Conservation (phyloP, 2,329 filamentous ascomycete species). For the Alternaria sp. region DNA sequence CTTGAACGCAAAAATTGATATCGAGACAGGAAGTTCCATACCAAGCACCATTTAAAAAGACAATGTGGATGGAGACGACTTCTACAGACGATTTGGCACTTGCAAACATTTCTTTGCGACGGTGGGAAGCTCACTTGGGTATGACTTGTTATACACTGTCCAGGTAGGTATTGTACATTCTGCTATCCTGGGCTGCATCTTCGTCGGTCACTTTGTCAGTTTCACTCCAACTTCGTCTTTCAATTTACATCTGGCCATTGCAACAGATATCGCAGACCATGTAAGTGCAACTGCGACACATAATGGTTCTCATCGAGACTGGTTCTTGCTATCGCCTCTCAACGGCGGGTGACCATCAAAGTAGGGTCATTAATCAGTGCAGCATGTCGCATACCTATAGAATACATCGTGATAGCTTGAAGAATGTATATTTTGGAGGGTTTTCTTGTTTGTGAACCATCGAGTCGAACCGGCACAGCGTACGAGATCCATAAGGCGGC, state of each 20-base stretch:
- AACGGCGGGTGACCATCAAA: too few species aligned
- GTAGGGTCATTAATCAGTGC: too few species aligned
- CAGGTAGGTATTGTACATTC: not conserved
- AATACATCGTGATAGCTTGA: not conserved
- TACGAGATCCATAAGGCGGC: not conserved
- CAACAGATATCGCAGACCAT: fast-evolving
- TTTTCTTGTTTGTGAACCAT: not conserved
- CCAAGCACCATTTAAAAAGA: not conserved
- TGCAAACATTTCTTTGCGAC: not conserved
- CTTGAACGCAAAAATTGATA: not conserved
- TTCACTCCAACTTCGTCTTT: not conserved
- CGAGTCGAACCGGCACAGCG: not conserved
- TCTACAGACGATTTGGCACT: not conserved
- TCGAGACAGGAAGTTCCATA: not conserved
- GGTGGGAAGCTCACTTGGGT: not conserved
- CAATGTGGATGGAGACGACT: not conserved
- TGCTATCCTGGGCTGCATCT: not conserved
- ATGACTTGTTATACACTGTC: not conserved
- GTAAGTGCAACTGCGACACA: not conserved
- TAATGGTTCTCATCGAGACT: not conserved
- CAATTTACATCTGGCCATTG: not conserved
- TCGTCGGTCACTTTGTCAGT: not conserved
- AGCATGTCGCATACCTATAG: not conserved
- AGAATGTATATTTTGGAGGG: not conserved
- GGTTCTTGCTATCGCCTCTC: too few species aligned